These are phyloP conservation scores for Hemileia vastatrix DNA, from an alignment of 1,284 basidiomycete species.

Conservation along the genomic window DNA sequence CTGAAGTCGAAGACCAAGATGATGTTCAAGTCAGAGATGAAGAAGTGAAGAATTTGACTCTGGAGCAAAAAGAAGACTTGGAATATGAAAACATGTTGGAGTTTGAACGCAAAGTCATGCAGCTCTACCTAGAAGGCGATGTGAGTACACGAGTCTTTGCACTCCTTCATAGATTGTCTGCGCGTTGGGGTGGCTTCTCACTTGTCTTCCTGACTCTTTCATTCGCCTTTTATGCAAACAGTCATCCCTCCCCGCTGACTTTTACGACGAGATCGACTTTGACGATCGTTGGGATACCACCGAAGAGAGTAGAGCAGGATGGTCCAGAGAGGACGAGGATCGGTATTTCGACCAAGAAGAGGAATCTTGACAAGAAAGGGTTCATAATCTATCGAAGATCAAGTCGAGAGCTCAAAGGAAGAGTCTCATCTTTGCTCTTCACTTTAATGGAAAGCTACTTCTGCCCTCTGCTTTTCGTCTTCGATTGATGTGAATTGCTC, in stretches of 20 bases:
- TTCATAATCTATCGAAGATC: too few relatives aligned
- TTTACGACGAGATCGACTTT: neutral
- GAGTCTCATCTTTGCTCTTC: too few relatives aligned
- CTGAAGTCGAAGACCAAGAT: neutral
- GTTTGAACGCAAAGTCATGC: neutral
- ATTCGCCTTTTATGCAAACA: neutral
- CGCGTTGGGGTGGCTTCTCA: neutral
- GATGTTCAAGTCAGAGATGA: neutral
- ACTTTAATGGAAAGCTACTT: too few relatives aligned
- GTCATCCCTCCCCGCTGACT: neutral
- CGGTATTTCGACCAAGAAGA: neutral
- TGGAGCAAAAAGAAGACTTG: neutral
- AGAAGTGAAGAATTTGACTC: neutral
- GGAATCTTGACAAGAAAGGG: neutral
- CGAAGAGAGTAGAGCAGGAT: neutral
- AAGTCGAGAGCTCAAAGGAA: too few relatives aligned
- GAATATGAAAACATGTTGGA: neutral
- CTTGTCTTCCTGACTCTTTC: neutral
- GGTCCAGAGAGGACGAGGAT: neutral
- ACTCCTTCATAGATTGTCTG: neutral
- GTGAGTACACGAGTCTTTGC: neutral
- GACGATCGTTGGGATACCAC: neutral
- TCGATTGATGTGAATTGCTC: too few relatives aligned
- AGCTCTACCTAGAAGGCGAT: neutral
- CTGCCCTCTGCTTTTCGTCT: too few relatives aligned